phyloP scores from a whole-genome alignment of 345 rosid genomes.

The Turnera subulata region DNA sequence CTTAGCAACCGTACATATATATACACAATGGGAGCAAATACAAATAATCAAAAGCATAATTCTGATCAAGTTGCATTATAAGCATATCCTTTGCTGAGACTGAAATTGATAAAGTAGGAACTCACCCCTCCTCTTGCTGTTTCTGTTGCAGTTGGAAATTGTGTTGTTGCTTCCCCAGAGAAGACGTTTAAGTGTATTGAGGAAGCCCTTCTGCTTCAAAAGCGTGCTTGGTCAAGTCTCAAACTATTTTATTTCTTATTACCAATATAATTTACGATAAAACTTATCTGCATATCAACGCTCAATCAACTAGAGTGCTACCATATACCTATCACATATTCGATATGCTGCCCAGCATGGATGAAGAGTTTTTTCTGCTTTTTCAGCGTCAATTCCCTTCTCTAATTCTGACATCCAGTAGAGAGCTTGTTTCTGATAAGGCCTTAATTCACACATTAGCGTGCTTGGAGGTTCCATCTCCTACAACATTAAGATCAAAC shows the following conservation, averaged over 20 bases:
- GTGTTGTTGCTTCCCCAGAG: constrained; percentile 66
- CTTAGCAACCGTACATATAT: too few relatives aligned
- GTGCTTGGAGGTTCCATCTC: constrained; percentile 66
- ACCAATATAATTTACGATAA: neutral
- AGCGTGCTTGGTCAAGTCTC: constrained; percentile 1
- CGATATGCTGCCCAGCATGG: constrained; percentile 69
- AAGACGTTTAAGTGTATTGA: constrained; percentile 55
- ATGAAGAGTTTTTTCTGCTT: constrained; percentile 55
- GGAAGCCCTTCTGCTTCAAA: constrained; percentile 58
- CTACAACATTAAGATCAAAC: constrained; percentile 29
- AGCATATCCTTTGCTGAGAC: too few relatives aligned
- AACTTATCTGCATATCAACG: neutral
- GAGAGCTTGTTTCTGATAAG: constrained; percentile 71
- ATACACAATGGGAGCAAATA: too few relatives aligned
- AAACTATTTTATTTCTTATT: neutral
- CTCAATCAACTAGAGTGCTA: neutral
- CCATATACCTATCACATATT: constrained; percentile 55
- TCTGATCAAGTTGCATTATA: too few relatives aligned
- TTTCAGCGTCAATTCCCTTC: constrained; percentile 48
- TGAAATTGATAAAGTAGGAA: neutral
- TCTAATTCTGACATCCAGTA: constrained; percentile 66
- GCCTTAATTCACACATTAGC: constrained; percentile 46
- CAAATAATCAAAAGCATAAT: too few relatives aligned
- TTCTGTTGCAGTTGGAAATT: constrained; percentile 57
- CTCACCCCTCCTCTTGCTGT: constrained; percentile 74